phyloP scores from a whole-genome alignment of 306 rosid genomes.

The Neltuma alba region DNA sequence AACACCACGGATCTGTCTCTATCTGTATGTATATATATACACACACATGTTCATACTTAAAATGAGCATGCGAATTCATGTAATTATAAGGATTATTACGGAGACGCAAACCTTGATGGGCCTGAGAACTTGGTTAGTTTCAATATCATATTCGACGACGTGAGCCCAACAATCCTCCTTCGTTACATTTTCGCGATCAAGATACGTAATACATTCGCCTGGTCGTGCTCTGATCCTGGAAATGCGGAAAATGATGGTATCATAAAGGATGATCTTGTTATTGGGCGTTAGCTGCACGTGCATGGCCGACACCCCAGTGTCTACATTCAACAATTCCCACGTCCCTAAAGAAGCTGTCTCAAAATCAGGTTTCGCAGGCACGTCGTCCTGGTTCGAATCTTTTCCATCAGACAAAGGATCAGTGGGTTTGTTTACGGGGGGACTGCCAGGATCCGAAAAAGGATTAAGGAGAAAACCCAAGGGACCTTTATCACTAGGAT shows the following conservation, averaged over 20 bases:
- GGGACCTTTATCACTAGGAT: neutral
- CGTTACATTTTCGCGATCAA: neutral
- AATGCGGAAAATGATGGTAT: constrained; percentile 51
- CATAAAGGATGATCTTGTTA: constrained; percentile 61
- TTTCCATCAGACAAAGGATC: neutral
- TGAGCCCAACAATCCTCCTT: constrained; percentile 72
- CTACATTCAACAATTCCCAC: constrained; percentile 45
- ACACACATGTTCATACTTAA: too few species aligned
- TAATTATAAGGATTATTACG: neutral
- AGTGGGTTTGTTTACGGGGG: neutral
- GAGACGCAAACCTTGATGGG: constrained; percentile 62
- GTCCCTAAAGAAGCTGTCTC: constrained; percentile 33
- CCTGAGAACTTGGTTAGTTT: constrained; percentile 51
- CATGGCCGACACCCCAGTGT: constrained; percentile 81
- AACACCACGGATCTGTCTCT: constrained; percentile 83
- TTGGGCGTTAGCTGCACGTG: constrained; percentile 71
- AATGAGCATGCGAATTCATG: too few species aligned
- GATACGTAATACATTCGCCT: constrained; percentile 50
- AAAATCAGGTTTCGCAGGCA: constrained; percentile 26
- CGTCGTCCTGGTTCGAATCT: neutral
- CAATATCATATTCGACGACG: constrained; percentile 56
- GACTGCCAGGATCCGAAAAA: too few species aligned
- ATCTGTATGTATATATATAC: constrained; percentile 27
- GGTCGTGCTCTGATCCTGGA: constrained; percentile 52
- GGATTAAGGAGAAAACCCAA: neutral